Base-by-base conservation (phyloP, 345 rosid genomes). In the Odontarrhena argentea region DNA sequence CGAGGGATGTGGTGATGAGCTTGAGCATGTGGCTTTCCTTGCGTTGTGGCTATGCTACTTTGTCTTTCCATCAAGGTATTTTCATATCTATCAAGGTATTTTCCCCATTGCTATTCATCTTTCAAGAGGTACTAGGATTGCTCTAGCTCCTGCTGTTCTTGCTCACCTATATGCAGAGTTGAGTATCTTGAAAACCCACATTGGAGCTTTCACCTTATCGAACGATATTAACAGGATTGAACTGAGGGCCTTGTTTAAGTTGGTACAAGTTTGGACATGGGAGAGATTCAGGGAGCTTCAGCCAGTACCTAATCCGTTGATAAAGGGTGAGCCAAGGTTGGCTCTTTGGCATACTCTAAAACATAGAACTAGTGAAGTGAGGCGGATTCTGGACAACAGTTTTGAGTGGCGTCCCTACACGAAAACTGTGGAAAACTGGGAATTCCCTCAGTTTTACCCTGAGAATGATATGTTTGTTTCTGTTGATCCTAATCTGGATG, bases 231-330 rank as follows among this genome's bases (percentile, higher is more conserved):
- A 3, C 14, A 35, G 34, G 9, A 38, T 74, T 10, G 51, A 48
- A 1, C 8, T 82, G 22, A 9, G n/a, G 42, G 61, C 74, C 4
- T 81, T 78, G 38, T 61, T 81, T 49, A 80, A 72, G 42, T 41
- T 82, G 37, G 78, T 84, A 22, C 80, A 76, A 58, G 60, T 84
- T 15, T 84, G 90, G 90, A 66, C 70, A 12, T 84, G 86, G 83
- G 84, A 82, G 71, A 82, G 84, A 62, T 78, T 82, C 63, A 68
- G 3, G 14, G 47, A 44, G 3, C 48, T 84, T 12, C 67, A 36
- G 9, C 78, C 80, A 43, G 3, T 22, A 6, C 77, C 82, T 7
- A 75, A 63, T 3, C 1, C 1, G 22, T 15, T 73, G 59, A 24
- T 14, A 0, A 7, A 48, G 7, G 79, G 63, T 55, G 80, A 80